Evolutionary conservation across 495 filamentous ascomycete species (phyloP).

Genomic region (Aspergillus sparsus): DNA sequence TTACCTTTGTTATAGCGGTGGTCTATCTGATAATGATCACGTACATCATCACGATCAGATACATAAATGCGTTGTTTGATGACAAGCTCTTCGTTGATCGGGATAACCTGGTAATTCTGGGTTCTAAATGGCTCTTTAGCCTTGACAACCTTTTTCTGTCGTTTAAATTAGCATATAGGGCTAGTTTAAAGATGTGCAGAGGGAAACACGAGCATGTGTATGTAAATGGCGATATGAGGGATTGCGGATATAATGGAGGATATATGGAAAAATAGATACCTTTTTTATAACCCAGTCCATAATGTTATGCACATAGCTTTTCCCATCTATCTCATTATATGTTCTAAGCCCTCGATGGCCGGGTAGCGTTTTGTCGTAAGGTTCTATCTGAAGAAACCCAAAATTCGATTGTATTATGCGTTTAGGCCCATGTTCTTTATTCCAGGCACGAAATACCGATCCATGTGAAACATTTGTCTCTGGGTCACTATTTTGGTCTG

Average conservation of each 20-base stretch:
- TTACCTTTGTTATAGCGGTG: no score
- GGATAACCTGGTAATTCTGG: no score
- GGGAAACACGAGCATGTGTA: background rate
- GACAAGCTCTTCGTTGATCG: no score
- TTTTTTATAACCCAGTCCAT: conserved; percentile 1
- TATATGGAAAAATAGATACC: background rate
- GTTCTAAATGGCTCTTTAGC: no score
- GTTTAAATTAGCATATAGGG: no score
- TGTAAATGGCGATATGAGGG: background rate
- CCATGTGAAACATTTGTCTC: background rate
- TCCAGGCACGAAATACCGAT: background rate
- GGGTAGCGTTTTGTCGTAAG: background rate
- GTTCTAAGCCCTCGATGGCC: background rate
- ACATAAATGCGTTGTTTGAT: no score
- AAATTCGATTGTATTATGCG: background rate
- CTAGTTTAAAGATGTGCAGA: no score
- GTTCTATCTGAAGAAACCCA: background rate
- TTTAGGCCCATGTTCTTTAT: background rate
- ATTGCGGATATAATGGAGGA: background rate
- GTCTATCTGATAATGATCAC: no score
- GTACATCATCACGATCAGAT: no score
- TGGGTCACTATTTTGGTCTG: background rate
- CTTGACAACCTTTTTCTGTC: no score
- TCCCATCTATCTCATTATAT: background rate
- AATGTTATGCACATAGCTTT: background rate